Evolutionary conservation across 1,139 yeast genomes (phyloP), one percentile per base, ranked within the genome.

Genomic region (Pichia sp.): DNA sequence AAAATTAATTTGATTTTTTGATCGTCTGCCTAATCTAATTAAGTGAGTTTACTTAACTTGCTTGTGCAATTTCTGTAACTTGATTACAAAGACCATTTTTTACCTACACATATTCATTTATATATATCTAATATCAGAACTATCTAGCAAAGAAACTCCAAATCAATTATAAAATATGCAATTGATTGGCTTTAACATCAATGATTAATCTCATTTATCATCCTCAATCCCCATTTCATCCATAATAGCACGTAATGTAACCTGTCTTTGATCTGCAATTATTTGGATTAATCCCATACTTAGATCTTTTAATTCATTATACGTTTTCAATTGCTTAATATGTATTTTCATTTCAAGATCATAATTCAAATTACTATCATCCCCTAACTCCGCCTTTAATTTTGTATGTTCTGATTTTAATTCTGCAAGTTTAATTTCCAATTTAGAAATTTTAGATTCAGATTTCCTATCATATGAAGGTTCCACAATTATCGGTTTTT

Each of bases 291-390:
- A 58, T 3, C 71, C 72, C 51, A 74, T 58, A 1, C 80, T 79
- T 20, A 71, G 66, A 53, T 74, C 80, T 50, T 71, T 70, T 42
- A 75, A 59, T 46, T 74, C 80, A 51, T 75, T 70, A 57, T 76
- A 76, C 48, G 65, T 22, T 35, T 45, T 45, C 27, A 47, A 36
- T 25, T 45, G 50, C 8, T 10, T 23, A 8, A 47, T 47, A 51
- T 76, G 80, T 42, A 58, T 62, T 46, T 68, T 68, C 33, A 73
- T 39, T 24, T 46, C 51, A n/a, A n/a, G n/a, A n/a, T n/a, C n/a
- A 11, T 35, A 41, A 8, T 47, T 40, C 22, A 35, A 37, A 6
- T n/a, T n/a, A n/a, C n/a, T n/a, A n/a, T n/a, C n/a, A n/a, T n/a
- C n/a, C n/a, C n/a, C n/a, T 26, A 46, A 22, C 4, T 42, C 44